These are phyloP conservation scores for Nakataea oryzae DNA, from an alignment of 2,329 filamentous ascomycete genomes.

Conservation along the genomic window DNA sequence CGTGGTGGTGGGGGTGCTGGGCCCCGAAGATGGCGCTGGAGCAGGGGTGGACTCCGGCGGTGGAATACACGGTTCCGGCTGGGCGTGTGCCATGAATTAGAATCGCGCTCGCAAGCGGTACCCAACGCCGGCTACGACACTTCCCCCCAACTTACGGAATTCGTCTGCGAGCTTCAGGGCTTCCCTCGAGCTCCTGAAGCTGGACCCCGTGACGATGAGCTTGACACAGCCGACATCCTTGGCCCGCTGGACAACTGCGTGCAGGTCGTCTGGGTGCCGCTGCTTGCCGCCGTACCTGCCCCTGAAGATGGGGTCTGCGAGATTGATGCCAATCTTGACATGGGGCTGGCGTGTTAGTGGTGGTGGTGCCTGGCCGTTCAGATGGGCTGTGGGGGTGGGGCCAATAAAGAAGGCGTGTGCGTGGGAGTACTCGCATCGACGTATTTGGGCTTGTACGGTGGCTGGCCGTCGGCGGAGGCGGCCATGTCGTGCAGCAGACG, in stretches of 20 bases:
- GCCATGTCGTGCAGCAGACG: background rate
- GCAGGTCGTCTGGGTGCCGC: constrained; percentile 61
- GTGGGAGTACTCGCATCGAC: constrained; percentile 44
- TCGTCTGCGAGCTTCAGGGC: constrained; percentile 64
- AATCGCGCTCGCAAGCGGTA: too few species aligned
- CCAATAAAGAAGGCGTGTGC: too few species aligned
- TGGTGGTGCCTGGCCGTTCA: background rate
- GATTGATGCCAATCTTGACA: constrained; percentile 80
- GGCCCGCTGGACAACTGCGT: constrained; percentile 69
- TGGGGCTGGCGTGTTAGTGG: background rate
- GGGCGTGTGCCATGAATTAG: constrained; percentile 1
- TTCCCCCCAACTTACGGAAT: constrained; percentile 49
- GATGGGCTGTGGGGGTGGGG: too few species aligned
- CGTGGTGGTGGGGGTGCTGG: constrained; percentile 30
- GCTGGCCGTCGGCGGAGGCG: background rate
- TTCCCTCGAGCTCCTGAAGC: constrained; percentile 65
- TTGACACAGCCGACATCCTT: constrained; percentile 72
- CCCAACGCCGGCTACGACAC: too few species aligned
- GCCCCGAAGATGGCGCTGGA: constrained; percentile 68
- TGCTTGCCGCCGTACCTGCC: constrained; percentile 76
- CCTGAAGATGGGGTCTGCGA: constrained; percentile 83
- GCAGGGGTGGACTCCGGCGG: constrained; percentile 90
- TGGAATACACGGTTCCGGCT: constrained; percentile 80
- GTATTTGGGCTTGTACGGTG: constrained; percentile 39
- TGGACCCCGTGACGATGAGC: constrained; percentile 88